Conservation (phyloP, 768 basidiomycete species). For the Leccinum longicurvipes region DNA sequence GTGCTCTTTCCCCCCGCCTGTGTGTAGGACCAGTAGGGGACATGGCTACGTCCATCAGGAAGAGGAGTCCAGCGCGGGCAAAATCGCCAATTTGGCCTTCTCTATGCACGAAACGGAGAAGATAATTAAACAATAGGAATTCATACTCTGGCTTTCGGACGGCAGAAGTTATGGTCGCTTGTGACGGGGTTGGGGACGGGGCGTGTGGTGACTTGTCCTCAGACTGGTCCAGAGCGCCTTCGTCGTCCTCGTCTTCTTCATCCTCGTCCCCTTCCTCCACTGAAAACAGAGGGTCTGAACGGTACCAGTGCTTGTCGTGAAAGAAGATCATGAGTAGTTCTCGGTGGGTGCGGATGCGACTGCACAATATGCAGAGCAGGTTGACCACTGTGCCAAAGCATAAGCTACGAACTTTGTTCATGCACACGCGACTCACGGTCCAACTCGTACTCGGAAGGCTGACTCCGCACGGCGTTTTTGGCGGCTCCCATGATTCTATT, state of each 20-base stretch:
- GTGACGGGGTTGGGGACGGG: constrained; percentile 61
- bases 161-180: constrained; percentile 52
- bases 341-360: constrained; percentile 83
- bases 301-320: constrained; percentile 89
- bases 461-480: constrained; percentile 57
- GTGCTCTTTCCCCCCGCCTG: constrained; percentile 34
- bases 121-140: constrained; percentile 92
- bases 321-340: constrained; percentile 97
- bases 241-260: constrained; percentile 44
- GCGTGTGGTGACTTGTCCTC: constrained; percentile 21
- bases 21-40: constrained; percentile 60
- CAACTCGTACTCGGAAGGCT: constrained; percentile 86
- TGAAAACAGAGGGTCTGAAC: constrained; percentile 68
- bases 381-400: constrained; percentile 68
- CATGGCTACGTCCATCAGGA: constrained; percentile 95
- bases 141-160: constrained; percentile 84
- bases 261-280: constrained; percentile 77
- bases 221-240: constrained; percentile 9
- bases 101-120: constrained; percentile 91
- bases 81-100: constrained; percentile 94
- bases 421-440: constrained; percentile 57
- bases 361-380: constrained; percentile 87
- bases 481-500: constrained; percentile 83
- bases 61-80: constrained; percentile 87
- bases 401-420: constrained; percentile 1